phyloP scores from a whole-genome alignment of 192 early-diverging fungal genomes.

The Pilobolus umbonatus region DNA sequence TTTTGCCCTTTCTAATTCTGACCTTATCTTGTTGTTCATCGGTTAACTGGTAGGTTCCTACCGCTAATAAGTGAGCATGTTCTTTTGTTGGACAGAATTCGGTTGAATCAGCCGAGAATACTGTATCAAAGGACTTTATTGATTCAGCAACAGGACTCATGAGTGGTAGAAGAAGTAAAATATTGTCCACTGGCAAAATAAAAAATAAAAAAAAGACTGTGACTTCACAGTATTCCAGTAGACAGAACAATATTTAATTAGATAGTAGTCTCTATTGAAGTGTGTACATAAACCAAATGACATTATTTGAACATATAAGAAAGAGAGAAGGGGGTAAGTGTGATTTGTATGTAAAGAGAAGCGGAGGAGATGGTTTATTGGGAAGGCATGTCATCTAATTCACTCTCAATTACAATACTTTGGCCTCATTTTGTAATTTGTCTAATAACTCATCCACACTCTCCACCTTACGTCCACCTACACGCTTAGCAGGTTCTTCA shows the following conservation, averaged over 20 bases:
- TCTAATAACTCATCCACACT: slow-evolving; percentile 89
- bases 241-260: too few relatives aligned
- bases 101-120: slow-evolving; percentile 65
- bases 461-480: slow-evolving; percentile 87
- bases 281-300: too few relatives aligned
- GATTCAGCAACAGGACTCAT: too few relatives aligned
- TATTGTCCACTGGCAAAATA: too few relatives aligned
- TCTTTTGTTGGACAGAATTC: slow-evolving; percentile 64
- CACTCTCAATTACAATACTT: slow-evolving; percentile 50
- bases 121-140: slow-evolving; percentile 54
- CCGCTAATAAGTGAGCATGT: slow-evolving; percentile 44
- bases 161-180: too few relatives aligned
- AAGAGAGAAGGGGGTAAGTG: background rate
- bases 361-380: background rate
- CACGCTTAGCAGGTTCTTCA: slow-evolving; percentile 86
- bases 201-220: too few relatives aligned
- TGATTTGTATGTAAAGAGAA: background rate
- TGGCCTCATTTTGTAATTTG: slow-evolving; percentile 83
- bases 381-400: too few relatives aligned
- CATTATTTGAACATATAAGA: background rate
- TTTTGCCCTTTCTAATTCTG: slow-evolving; percentile 31
- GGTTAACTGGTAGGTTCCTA: slow-evolving; percentile 70
- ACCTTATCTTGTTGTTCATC: slow-evolving; percentile 34
- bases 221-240: too few relatives aligned
- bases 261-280: too few relatives aligned